Conservation (phyloP, 176 grass and related monocot species). For the Poa annua region DNA sequence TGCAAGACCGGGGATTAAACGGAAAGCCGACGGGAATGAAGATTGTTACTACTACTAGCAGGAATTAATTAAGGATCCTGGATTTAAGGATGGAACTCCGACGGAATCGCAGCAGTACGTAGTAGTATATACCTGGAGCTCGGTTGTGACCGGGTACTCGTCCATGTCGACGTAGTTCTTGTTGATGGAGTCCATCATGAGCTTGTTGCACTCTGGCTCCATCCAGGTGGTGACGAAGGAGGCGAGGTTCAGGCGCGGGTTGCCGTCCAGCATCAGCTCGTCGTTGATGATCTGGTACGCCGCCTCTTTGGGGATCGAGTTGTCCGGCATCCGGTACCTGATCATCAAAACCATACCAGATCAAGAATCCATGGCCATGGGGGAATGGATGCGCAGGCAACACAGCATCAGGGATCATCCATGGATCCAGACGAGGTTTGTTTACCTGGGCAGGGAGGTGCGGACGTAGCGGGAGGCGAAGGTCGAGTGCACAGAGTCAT, state of each 20-base stretch:
- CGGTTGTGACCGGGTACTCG: constrained; percentile 98
- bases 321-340: constrained; percentile 71
- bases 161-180: constrained; percentile 99
- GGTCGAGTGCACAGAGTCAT: constrained; percentile 70
- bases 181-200: constrained; percentile 77
- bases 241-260: constrained; percentile 84
- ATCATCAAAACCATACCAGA: neutral
- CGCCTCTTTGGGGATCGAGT: constrained; percentile 82
- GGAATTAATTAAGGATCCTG: no score
- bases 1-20: neutral
- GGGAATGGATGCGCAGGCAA: no score
- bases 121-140: constrained; percentile 69
- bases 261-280: constrained; percentile 95
- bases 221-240: constrained; percentile 98
- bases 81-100: no score
- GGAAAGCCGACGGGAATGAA: neutral
- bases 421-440: no score
- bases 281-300: constrained; percentile 97
- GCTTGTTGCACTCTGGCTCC: constrained; percentile 96
- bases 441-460: constrained; percentile 62
- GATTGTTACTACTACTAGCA: no score
- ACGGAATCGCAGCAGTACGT: no score
- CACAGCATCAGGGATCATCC: no score
- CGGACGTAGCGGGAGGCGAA: constrained; percentile 91
- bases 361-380: neutral